Evolutionary conservation across 2,329 filamentous ascomycete species (phyloP), one percentile per base, ranked within the genome.

Genomic region (Ceratocystis variospora): DNA sequence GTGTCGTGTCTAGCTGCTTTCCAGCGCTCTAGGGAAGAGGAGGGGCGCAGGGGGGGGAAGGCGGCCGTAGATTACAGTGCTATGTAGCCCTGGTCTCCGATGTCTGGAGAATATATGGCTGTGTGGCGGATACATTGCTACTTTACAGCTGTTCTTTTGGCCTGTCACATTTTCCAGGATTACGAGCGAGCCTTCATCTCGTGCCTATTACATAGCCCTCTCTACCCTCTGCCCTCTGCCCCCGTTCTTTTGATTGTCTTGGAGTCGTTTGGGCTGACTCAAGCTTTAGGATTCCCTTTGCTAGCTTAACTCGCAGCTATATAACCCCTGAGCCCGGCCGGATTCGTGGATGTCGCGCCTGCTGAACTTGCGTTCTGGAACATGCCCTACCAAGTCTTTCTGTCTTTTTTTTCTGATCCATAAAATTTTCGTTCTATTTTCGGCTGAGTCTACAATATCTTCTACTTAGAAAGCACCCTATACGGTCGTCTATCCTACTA

Each of bases 271-370:
- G 10, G 48, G 48, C 53, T n/a, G 22, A 31, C 22, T 33, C 53
- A 59, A 59, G 53, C 53, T 59, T 59, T 59, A 33, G 53, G 28
- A 59, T 59, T 59, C 12, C 53, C 53, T 33, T 59, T 19, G 53
- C 7, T 33, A 17, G 4, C 28, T 59, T 19, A n/a, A 19, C 53
- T 33, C 12, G 7, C 53, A 59, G 28, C 8, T 59, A 59, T 59
- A 59, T 59, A 59, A 8, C 53, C 53, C 28, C 28, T 7, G 12
- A 17, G 25, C 33, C 25, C 17, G 17, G 53, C 25, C 17, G 53
- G 6, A 31, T 33, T 33, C 33, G 53, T 33, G 28, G 6, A 33
- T 37, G 12, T 31, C 33, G 17, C 53, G 3, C 25, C n/a, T 10
- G 8, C 37, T 15, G 19, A 53, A 15, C 48, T 19, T 25, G 19